A percentile compares a stretch with the other conserved stretches of the same genome.
These are phyloP conservation scores for Trypethelium eluteriae DNA, from an alignment of 495 filamentous ascomycete genomes.

Conservation along the genomic window DNA sequence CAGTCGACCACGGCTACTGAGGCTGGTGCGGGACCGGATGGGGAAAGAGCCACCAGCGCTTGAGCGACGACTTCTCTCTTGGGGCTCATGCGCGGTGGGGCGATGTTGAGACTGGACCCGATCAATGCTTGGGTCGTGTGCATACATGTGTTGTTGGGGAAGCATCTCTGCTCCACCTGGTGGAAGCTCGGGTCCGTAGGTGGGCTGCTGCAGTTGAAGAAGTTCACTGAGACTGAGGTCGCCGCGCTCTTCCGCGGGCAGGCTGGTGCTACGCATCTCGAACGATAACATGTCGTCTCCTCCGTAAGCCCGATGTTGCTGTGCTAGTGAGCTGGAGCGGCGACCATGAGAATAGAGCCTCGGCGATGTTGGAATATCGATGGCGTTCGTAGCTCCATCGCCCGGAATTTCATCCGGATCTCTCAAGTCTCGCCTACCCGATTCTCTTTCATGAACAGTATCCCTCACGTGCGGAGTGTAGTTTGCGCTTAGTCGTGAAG, in stretches of 20 bases:
- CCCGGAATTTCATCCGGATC: constrained; percentile 13
- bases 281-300: constrained; percentile 60
- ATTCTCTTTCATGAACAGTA: neutral
- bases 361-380: constrained; percentile 77
- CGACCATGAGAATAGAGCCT: constrained; percentile 54
- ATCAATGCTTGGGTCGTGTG: neutral
- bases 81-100: neutral
- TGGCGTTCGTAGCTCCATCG: constrained; percentile 52
- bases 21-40: neutral
- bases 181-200: constrained; percentile 10
- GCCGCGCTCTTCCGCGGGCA: constrained; percentile 57
- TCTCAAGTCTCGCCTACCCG: neutral
- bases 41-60: neutral
- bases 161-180: constrained; percentile 14
- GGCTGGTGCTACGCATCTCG: constrained; percentile 61
- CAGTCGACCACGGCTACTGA: neutral
- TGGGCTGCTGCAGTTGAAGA: constrained; percentile 22
- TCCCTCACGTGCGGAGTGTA: neutral
- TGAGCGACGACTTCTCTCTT: neutral
- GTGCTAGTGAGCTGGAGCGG: constrained; percentile 71
- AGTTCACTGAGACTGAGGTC: constrained; percentile 32
- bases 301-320: constrained; percentile 51
- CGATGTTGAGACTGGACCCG: constrained; percentile 1
- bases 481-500: constrained; percentile 82
- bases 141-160: constrained; percentile 7